These are phyloP conservation scores for Malus fusca DNA, from an alignment of 306 rosid species.

Conservation along the genomic window DNA sequence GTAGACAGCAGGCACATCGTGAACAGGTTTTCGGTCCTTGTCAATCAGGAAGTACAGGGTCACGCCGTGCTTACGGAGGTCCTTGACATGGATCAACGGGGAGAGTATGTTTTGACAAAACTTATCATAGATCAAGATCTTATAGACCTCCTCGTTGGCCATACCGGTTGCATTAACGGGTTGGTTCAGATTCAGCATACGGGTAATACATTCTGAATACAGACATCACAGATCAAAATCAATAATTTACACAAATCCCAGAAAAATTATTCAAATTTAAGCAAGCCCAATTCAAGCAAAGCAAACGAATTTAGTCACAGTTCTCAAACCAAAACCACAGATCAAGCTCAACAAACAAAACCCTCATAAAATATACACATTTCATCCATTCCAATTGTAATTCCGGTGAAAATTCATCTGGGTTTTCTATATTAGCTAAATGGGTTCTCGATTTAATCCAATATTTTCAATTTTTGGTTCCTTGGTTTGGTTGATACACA, in stretches of 20 bases:
- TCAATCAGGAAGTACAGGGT: constrained; percentile 82
- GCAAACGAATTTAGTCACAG: background rate
- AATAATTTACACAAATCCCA: background rate
- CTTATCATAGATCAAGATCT: constrained; percentile 80
- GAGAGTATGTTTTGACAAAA: constrained; percentile 85
- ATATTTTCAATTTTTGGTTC: background rate
- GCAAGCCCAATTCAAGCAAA: background rate
- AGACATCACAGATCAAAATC: constrained; percentile 19
- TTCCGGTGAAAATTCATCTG: background rate
- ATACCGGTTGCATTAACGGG: constrained; percentile 61
- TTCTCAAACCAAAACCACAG: background rate
- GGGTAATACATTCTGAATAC: constrained; percentile 71
- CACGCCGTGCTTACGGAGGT: constrained; percentile 90
- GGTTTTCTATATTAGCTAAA: background rate
- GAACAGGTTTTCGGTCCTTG: constrained; percentile 87
- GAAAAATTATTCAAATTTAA: background rate
- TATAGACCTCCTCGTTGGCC: constrained; percentile 83
- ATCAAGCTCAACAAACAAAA: background rate
- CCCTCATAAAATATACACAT: background rate
- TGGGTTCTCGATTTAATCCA: background rate
- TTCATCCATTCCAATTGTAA: background rate
- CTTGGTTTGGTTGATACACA: background rate
- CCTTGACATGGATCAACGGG: constrained; percentile 84
- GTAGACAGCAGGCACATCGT: constrained; percentile 86
- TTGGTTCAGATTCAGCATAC: constrained; percentile 94